Evolutionary conservation across 805 yeast species (phyloP).

Genomic region (Nadsonia fulvescens): DNA sequence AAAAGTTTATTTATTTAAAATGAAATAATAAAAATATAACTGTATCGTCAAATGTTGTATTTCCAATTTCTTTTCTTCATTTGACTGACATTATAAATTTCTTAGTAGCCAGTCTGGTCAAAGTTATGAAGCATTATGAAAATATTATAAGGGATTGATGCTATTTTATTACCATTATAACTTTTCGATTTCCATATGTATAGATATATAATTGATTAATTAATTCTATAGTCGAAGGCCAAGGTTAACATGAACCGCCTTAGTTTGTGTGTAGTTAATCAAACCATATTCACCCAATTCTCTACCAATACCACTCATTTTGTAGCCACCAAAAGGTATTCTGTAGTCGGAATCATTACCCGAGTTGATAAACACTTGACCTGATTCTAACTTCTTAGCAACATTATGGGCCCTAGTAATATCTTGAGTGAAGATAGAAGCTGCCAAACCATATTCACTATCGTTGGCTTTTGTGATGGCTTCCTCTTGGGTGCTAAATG

Average conservation of each 20-base stretch:
- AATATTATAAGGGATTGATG: too few species aligned
- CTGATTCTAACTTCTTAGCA: slow-evolving; percentile 44
- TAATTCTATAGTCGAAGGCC: too few species aligned
- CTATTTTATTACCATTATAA: too few species aligned
- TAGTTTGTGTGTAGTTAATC: slow-evolving; percentile 51
- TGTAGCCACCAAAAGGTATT: slow-evolving; percentile 72
- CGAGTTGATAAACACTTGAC: slow-evolving; percentile 58
- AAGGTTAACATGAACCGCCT: slow-evolving; percentile 61
- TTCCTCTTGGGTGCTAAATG: slow-evolving; percentile 48
- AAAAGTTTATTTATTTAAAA: too few species aligned
- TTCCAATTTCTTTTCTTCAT: too few species aligned
- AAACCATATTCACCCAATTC: slow-evolving; percentile 67
- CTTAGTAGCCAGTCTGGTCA: too few species aligned
- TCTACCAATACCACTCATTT: slow-evolving; percentile 64
- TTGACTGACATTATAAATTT: too few species aligned
- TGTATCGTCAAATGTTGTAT: too few species aligned
- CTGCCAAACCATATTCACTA: slow-evolving; percentile 70
- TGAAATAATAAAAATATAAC: too few species aligned
- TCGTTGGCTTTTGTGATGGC: slow-evolving; percentile 54
- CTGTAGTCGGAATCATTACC: slow-evolving; percentile 48
- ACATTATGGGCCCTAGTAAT: slow-evolving; percentile 44
- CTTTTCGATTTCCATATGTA: too few species aligned
- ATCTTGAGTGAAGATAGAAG: slow-evolving; percentile 59
- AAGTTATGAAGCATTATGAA: too few species aligned
- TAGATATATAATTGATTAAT: too few species aligned